phyloP scores from a whole-genome alignment of 768 basidiomycete genomes.

The Russula brevipes region DNA sequence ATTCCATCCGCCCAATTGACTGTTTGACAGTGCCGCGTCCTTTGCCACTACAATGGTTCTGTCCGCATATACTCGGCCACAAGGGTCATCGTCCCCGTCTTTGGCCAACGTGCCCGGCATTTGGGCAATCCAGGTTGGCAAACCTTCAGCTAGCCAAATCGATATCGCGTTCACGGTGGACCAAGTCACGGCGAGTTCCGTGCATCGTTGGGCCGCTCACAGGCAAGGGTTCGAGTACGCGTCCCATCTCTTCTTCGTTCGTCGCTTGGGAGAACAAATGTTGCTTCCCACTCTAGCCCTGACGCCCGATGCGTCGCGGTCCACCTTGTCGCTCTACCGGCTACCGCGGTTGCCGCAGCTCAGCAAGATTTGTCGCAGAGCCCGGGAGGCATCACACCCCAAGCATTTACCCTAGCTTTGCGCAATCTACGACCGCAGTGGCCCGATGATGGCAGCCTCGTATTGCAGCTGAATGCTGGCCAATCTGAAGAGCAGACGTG shows the following conservation, averaged over 20 bases:
- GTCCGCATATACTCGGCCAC: neutral
- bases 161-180: slow-evolving; percentile 17
- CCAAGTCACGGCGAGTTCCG: slow-evolving; percentile 8
- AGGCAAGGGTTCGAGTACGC: slow-evolving; percentile 18
- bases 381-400: slow-evolving; percentile 8
- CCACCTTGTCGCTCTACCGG: slow-evolving; percentile 14
- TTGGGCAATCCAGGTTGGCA: slow-evolving; percentile 20
- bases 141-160: slow-evolving; percentile 8
- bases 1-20: neutral
- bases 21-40: neutral
- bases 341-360: slow-evolving; percentile 10
- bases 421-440: slow-evolving; percentile 14
- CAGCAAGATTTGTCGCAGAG: slow-evolving; percentile 7
- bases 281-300: slow-evolving; percentile 8
- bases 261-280: neutral
- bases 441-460: slow-evolving; percentile 17
- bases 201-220: slow-evolving; percentile 18
- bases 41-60: neutral
- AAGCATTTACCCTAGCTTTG: slow-evolving; percentile 16
- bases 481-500: slow-evolving; percentile 15
- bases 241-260: neutral
- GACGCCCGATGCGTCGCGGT: slow-evolving; percentile 15
- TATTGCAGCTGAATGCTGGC: slow-evolving; percentile 16
- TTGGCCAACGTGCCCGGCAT: slow-evolving; percentile 13
- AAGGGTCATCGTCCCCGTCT: neutral